These are phyloP conservation scores for Ceratocystis huliohia DNA, from an alignment of 2,329 filamentous ascomycete species.

Conservation along the genomic window DNA sequence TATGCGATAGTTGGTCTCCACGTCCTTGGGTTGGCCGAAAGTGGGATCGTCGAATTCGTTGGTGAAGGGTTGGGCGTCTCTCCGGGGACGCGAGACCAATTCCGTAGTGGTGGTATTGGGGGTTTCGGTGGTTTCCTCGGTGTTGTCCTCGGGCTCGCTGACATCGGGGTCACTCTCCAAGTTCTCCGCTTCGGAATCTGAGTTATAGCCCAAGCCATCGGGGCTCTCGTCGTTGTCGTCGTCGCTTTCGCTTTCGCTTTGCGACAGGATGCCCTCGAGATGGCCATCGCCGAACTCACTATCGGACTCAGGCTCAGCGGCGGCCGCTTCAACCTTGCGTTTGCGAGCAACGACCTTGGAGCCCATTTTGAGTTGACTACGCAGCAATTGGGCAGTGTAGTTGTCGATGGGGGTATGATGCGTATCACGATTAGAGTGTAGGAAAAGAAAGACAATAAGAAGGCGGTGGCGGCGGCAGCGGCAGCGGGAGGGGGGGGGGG, in stretches of 20 bases:
- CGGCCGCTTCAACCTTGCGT: constrained; percentile 46
- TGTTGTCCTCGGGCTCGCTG: constrained; percentile 28
- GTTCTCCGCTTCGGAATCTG: constrained; percentile 32
- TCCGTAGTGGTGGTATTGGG: constrained; percentile 32
- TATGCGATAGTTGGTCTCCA: constrained; percentile 37
- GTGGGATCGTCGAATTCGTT: constrained; percentile 28
- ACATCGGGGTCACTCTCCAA: constrained; percentile 31
- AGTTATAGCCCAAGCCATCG: constrained; percentile 22
- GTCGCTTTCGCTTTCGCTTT: constrained; percentile 45
- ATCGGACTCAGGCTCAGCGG: constrained; percentile 44
- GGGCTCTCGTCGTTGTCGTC: constrained; percentile 31
- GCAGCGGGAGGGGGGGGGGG: not conserved
- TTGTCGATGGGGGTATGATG: constrained; percentile 10
- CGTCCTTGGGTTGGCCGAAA: constrained; percentile 13
- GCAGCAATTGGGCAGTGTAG: not conserved
- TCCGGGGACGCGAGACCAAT: constrained; percentile 21
- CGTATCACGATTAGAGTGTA: not conserved
- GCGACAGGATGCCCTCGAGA: constrained; percentile 44
- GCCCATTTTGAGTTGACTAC: constrained; percentile 2
- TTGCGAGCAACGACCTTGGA: constrained; percentile 35
- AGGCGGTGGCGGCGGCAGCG: no score
- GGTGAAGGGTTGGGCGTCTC: constrained; percentile 26
- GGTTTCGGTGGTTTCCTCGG: constrained; percentile 31
- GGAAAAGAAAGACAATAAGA: not conserved
- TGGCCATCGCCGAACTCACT: constrained; percentile 46